These are phyloP conservation scores for Fraxinus nigra DNA, from an alignment of 305 asterid species.

Conservation along the genomic window DNA sequence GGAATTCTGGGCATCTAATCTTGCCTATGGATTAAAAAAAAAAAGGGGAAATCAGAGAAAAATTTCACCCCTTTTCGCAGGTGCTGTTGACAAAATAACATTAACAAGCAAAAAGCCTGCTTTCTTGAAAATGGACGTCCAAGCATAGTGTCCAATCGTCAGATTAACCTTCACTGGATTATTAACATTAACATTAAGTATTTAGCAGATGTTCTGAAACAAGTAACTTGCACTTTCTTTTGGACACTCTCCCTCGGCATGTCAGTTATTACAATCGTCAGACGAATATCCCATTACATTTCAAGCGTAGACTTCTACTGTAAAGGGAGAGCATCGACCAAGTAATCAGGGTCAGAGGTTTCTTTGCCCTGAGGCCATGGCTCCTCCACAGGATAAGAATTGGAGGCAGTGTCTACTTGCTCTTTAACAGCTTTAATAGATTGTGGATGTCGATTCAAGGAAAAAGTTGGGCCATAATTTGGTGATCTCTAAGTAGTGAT, in stretches of 20 bases:
- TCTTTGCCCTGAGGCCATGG: constrained; percentile 36
- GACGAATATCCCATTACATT: constrained; percentile 76
- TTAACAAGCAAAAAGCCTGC: not conserved
- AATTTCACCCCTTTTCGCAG: not conserved
- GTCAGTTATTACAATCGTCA: constrained; percentile 22
- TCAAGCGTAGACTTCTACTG: constrained; percentile 87
- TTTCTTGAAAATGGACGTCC: not conserved
- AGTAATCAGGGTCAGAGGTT: constrained; percentile 31
- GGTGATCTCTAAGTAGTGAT: constrained; percentile 46
- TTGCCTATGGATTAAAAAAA: not conserved
- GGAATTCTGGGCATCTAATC: not conserved
- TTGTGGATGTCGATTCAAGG: constrained; percentile 35
- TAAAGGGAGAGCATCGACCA: constrained; percentile 69
- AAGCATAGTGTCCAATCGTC: too few relatives aligned
- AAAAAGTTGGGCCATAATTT: constrained; percentile 24
- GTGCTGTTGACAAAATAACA: not conserved
- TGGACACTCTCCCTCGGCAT: constrained; percentile 17
- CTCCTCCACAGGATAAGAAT: constrained; percentile 35
- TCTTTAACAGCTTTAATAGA: constrained; percentile 50
- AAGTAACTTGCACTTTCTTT: constrained; percentile 43
- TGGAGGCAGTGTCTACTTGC: constrained; percentile 35
- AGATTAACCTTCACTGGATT: too few relatives aligned
- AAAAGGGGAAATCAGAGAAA: not conserved
- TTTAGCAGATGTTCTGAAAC: constrained; percentile 66
- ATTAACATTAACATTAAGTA: too few relatives aligned